A percentile compares a stretch with the other conserved stretches of the same genome.
These are phyloP conservation scores for Tephrocybe sp. DNA, from an alignment of 768 basidiomycete species.

Conservation along the genomic window DNA sequence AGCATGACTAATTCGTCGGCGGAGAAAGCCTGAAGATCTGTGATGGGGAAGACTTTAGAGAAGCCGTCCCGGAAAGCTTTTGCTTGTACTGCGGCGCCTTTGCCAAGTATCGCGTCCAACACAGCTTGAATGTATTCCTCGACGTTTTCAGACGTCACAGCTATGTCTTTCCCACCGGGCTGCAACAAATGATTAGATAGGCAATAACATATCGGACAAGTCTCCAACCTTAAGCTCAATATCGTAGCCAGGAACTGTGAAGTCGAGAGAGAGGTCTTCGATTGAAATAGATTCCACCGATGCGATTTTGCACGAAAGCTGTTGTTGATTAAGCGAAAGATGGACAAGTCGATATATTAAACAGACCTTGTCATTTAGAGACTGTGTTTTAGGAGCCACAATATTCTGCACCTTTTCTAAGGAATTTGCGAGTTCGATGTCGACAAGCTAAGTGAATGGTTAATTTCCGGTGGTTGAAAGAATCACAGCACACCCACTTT, in stretches of 20 bases:
- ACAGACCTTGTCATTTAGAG: conserved; percentile 56
- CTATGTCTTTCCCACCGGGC: conserved; percentile 76
- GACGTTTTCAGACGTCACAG: conserved; percentile 86
- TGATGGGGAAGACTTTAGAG: conserved; percentile 93
- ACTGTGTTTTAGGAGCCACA: conserved; percentile 41
- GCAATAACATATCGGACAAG: background rate
- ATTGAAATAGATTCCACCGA: conserved; percentile 64
- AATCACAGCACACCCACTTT: conserved; percentile 47
- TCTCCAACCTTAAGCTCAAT: conserved; percentile 80
- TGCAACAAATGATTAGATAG: conserved; percentile 25
- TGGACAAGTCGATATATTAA: background rate
- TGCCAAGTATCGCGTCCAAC: conserved; percentile 83
- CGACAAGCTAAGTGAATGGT: conserved; percentile 61
- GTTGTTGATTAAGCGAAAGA: background rate
- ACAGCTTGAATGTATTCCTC: conserved; percentile 88
- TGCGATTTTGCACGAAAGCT: conserved; percentile 58
- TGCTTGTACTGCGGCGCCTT: conserved; percentile 75
- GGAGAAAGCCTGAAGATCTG: conserved; percentile 89
- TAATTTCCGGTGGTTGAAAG: conserved; percentile 7
- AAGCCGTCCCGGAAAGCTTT: conserved; percentile 94
- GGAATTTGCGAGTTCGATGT: conserved; percentile 82
- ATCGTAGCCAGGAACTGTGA: conserved; percentile 94
- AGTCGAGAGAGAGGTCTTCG: conserved; percentile 91
- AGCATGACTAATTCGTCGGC: conserved; percentile 94
- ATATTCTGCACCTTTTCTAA: conserved; percentile 77